Conservation (phyloP, 768 basidiomycete genomes). For the Strobilomyces dryophilus region DNA sequence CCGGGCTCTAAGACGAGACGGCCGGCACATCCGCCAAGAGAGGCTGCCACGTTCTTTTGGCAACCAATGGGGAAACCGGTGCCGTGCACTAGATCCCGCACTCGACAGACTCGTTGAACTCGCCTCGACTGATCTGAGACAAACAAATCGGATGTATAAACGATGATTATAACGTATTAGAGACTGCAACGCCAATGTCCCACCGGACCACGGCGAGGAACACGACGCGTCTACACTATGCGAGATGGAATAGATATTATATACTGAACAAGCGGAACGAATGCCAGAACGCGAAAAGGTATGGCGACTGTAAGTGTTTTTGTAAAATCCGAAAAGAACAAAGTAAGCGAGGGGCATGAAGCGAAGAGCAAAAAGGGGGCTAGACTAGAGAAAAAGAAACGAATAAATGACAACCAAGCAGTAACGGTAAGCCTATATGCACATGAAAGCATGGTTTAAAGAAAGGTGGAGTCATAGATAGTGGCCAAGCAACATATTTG, state of each 20-base stretch:
- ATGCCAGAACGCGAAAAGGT: conserved; percentile 16
- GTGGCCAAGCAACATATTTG: conserved; percentile 21
- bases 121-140: background rate
- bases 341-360: conserved; percentile 1
- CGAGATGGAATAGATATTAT: conserved; percentile 30
- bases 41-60: background rate
- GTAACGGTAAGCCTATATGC: conserved; percentile 21
- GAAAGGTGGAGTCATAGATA: conserved; percentile 24
- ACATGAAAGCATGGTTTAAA: conserved; percentile 26
- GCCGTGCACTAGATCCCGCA: background rate
- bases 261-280: conserved; percentile 22
- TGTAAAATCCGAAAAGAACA: conserved; percentile 7
- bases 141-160: conserved; percentile 21
- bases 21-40: background rate
- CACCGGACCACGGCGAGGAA: background rate
- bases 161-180: conserved; percentile 35
- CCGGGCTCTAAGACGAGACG: background rate
- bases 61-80: background rate
- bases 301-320: conserved; percentile 16
- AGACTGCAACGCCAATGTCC: conserved; percentile 16
- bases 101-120: background rate
- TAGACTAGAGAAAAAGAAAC: conserved; percentile 12
- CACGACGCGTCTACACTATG: conserved; percentile 27
- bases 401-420: conserved; percentile 26
- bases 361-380: background rate